Evolutionary conservation across 257 asterid genomes (phyloP).

Genomic region (Nicotiana sylvestris): DNA sequence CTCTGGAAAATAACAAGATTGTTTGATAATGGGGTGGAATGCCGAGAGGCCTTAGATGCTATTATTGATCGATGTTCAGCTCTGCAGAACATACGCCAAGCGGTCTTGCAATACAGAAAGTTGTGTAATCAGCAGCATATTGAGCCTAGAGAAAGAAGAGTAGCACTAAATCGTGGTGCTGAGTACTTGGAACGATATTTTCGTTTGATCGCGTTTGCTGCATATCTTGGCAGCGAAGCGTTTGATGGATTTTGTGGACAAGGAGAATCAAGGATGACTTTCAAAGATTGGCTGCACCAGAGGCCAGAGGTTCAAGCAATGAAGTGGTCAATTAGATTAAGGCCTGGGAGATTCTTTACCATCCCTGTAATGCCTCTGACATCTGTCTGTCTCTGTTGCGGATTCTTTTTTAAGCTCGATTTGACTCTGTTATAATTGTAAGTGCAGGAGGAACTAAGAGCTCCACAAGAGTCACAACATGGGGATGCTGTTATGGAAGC

Average conservation of each 20-base stretch:
- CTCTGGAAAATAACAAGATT: conserved; percentile 91
- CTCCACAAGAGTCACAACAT: conserved; percentile 94
- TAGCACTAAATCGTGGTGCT: conserved; percentile 96
- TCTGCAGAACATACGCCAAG: conserved; percentile 95
- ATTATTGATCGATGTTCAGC: conserved; percentile 92
- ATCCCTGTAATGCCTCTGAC: conserved; percentile 57
- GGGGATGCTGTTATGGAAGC: conserved; percentile 99
- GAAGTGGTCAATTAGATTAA: conserved; percentile 95
- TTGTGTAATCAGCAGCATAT: conserved; percentile 82
- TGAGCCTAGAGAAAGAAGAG: conserved; percentile 97
- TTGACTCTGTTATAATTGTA: conserved; percentile 32
- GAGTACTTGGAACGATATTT: conserved; percentile 97
- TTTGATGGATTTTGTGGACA: conserved; percentile 93
- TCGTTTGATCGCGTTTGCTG: conserved; percentile 96
- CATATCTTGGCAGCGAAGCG: conserved; percentile 93
- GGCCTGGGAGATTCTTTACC: conserved; percentile 94
- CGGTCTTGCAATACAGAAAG: conserved; percentile 89
- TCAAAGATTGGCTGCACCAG: conserved; percentile 86
- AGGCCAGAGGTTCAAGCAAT: conserved; percentile 96
- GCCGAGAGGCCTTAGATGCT: conserved; percentile 92
- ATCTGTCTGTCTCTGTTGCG: conserved; percentile 19
- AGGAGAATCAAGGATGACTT: conserved; percentile 73
- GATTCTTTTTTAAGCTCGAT: conserved; percentile 22
- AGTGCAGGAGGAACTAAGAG: conserved; percentile 89
- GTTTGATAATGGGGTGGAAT: conserved; percentile 94